Evolutionary conservation across 129 eudicot species (phyloP).

Genomic region (Arctium minus): DNA sequence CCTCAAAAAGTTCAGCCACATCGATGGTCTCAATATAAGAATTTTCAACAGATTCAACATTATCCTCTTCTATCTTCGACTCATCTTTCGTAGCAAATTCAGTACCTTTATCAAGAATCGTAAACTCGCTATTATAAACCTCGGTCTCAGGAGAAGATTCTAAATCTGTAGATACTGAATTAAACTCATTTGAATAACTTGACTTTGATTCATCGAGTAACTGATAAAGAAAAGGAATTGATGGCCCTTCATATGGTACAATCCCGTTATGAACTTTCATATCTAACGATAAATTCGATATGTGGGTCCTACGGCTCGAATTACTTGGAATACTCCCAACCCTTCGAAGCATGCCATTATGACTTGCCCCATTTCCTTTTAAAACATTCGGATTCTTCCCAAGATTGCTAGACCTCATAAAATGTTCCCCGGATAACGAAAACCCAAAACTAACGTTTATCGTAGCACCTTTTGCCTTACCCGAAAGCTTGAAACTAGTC

Average conservation of each 20-base stretch:
- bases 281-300: conserved; percentile 34
- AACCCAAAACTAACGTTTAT: conserved; percentile 70
- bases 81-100: conserved; percentile 26
- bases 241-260: conserved; percentile 30
- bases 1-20: conserved; percentile 54
- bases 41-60: conserved; percentile 21
- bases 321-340: conserved; percentile 39
- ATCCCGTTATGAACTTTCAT: conserved; percentile 19
- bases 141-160: conserved; percentile 9
- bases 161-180: conserved; percentile 1
- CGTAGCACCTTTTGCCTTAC: conserved; percentile 69
- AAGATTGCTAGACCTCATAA: conserved; percentile 17
- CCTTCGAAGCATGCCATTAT: conserved; percentile 29
- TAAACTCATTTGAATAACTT: conserved; percentile 18
- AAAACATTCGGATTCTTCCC: conserved; percentile 28
- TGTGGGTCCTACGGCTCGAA: conserved; percentile 27
- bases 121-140: conserved; percentile 32
- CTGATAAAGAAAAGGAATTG: conserved; percentile 46
- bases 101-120: conserved; percentile 43
- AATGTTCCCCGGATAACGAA: conserved; percentile 36
- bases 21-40: conserved; percentile 48
- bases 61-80: conserved; percentile 7
- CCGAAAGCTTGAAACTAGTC: conserved; percentile 63
- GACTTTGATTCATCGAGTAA: conserved; percentile 51
- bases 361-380: conserved; percentile 12